These are phyloP conservation scores for Pisolithus thermaeus DNA, from an alignment of 1,284 basidiomycete genomes.

Conservation along the genomic window DNA sequence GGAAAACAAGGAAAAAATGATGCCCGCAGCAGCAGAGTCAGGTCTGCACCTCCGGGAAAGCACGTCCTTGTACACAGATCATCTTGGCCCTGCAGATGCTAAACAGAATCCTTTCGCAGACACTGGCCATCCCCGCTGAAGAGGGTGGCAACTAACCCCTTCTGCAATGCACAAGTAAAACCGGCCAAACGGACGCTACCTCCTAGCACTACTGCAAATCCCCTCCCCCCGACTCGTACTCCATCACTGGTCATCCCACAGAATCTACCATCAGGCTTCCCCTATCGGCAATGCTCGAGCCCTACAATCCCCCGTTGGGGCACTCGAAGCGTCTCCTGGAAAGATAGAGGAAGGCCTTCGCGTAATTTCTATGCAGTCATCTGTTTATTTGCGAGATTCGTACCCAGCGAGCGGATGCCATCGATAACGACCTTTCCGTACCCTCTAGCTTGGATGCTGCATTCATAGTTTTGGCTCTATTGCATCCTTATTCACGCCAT, in stretches of 20 bases:
- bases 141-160: conserved; percentile 47
- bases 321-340: conserved; percentile 43
- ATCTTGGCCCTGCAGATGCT: conserved; percentile 8
- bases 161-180: conserved; percentile 47
- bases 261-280: no score
- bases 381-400: conserved; percentile 20
- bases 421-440: conserved; percentile 27
- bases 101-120: conserved; percentile 27
- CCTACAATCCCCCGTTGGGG: conserved; percentile 58
- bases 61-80: no score
- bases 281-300: no score
- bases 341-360: conserved; percentile 40
- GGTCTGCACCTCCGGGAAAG: no score
- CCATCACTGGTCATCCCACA: no score
- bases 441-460: conserved; percentile 16
- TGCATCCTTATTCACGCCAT: not conserved
- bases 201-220: not conserved
- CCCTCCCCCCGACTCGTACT: no score
- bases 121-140: conserved; percentile 20
- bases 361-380: conserved; percentile 45
- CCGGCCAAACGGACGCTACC: conserved; percentile 21
- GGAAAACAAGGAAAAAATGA: conserved; percentile 50
- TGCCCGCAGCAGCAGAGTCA: conserved; percentile 15
- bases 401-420: conserved; percentile 11
- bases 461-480: conserved; percentile 6